phyloP scores from a whole-genome alignment of 306 rosid species.

The Mimosa pudica region DNA sequence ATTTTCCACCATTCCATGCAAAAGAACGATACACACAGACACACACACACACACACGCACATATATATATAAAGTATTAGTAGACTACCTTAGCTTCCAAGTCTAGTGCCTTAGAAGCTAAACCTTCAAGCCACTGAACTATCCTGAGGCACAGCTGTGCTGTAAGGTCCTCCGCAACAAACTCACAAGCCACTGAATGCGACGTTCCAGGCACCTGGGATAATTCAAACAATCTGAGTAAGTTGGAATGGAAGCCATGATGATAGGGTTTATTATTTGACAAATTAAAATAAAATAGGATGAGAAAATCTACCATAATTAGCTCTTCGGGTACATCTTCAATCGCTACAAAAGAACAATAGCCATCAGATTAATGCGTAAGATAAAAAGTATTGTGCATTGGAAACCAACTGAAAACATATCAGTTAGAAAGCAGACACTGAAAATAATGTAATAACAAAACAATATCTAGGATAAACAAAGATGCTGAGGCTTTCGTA shows the following conservation, averaged over 20 bases:
- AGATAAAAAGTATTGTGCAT: conserved; percentile 13
- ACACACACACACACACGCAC: no score
- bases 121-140: conserved; percentile 93
- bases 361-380: conserved; percentile 31
- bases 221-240: conserved; percentile 38
- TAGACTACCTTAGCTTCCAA: conserved; percentile 80
- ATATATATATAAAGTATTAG: conserved; percentile 22
- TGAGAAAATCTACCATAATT: conserved; percentile 55
- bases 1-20: conserved; percentile 17
- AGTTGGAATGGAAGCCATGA: conserved; percentile 3
- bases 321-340: conserved; percentile 80
- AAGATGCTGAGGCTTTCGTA: no score
- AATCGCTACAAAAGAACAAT: conserved; percentile 63
- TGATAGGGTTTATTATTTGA: background rate
- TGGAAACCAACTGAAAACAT: conserved; percentile 24
- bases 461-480: background rate
- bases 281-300: conserved; percentile 38
- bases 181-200: conserved; percentile 87
- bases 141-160: conserved; percentile 90
- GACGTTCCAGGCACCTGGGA: conserved; percentile 82
- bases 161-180: conserved; percentile 75
- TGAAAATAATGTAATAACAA: background rate
- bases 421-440: background rate
- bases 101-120: conserved; percentile 94
- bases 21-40: background rate